Evolutionary conservation across 2,329 filamentous ascomycete genomes (phyloP).

Genomic region (Sporothrix euskadiensis): DNA sequence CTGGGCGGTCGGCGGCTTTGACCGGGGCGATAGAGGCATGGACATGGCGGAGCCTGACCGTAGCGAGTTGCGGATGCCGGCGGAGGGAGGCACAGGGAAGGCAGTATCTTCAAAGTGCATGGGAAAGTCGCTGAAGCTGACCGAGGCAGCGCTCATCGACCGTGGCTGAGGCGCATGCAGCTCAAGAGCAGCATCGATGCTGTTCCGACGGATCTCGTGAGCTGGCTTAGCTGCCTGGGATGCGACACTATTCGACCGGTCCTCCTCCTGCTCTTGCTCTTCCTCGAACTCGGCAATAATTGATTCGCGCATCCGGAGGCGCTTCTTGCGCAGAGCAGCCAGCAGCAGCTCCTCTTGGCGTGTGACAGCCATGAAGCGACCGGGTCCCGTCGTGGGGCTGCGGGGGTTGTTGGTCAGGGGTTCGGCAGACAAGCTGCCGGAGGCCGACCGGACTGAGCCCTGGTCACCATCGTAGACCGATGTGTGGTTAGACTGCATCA

Average conservation of each 20-base stretch:
- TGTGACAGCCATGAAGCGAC: conserved; percentile 59
- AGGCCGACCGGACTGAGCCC: not conserved
- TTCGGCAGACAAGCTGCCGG: conserved; percentile 26
- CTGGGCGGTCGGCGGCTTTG: conserved; percentile 16
- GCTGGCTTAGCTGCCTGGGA: not conserved
- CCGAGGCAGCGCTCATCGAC: conserved; percentile 17
- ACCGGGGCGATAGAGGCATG: conserved; percentile 2
- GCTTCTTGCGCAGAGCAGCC: conserved; percentile 57
- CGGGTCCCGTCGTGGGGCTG: conserved; percentile 32
- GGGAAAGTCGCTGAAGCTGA: conserved; percentile 25
- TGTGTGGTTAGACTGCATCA: conserved; percentile 42
- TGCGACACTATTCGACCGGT: conserved; percentile 2
- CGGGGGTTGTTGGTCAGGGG: conserved; percentile 24
- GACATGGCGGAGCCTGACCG: conserved; percentile 3
- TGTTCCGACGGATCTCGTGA: conserved; percentile 23
- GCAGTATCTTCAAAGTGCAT: conserved; percentile 27
- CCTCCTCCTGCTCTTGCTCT: conserved; percentile 32
- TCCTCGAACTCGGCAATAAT: conserved; percentile 48
- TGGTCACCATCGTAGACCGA: conserved; percentile 32
- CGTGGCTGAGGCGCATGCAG: conserved; percentile 26
- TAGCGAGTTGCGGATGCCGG: conserved; percentile 17
- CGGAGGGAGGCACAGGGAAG: conserved; percentile 22
- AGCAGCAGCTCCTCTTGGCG: conserved; percentile 60
- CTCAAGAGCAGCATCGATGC: conserved; percentile 24
- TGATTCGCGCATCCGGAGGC: conserved; percentile 56